These are phyloP conservation scores for Cladosporium oxysporum DNA, from an alignment of 2,329 filamentous ascomycete species.

Conservation along the genomic window DNA sequence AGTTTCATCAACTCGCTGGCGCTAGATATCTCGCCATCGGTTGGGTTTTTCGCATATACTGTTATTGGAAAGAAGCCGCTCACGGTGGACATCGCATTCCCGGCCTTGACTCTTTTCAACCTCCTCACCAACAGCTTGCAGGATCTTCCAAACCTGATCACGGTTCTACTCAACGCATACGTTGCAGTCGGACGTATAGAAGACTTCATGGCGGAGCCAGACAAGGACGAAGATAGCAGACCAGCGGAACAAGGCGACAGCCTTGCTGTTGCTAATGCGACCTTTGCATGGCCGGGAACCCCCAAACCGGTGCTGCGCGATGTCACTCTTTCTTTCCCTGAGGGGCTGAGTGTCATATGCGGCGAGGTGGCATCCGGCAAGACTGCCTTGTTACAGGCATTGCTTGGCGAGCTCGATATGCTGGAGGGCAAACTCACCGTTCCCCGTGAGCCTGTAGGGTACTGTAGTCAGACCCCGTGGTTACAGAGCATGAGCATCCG, in stretches of 20 bases:
- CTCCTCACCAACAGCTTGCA: slow-evolving; percentile 73
- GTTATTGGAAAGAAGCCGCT: slow-evolving; percentile 67
- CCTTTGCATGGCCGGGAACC: slow-evolving; percentile 78
- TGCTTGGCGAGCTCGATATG: slow-evolving; percentile 61
- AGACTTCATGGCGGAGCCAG: slow-evolving; percentile 80
- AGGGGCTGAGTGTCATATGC: slow-evolving; percentile 60
- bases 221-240: slow-evolving; percentile 56
- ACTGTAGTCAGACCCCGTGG: slow-evolving; percentile 68
- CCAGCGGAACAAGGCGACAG: slow-evolving; percentile 37
- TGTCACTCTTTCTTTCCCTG: slow-evolving; percentile 56
- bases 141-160: slow-evolving; percentile 74
- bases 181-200: slow-evolving; percentile 81
- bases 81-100: slow-evolving; percentile 81
- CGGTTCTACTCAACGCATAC: slow-evolving; percentile 75
- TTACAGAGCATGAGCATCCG: slow-evolving; percentile 69
- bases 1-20: slow-evolving; percentile 69
- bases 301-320: slow-evolving; percentile 56
- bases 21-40: slow-evolving; percentile 74
- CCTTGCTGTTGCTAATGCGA: slow-evolving; percentile 61
- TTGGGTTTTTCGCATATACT: slow-evolving; percentile 80
- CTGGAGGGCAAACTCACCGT: slow-evolving; percentile 53
- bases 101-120: slow-evolving; percentile 76
- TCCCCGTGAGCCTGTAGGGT: slow-evolving; percentile 60
- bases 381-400: slow-evolving; percentile 60
- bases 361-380: slow-evolving; percentile 68